These are phyloP conservation scores for Pelargonium citronellum DNA, from an alignment of 441 rosid species.

Conservation along the genomic window DNA sequence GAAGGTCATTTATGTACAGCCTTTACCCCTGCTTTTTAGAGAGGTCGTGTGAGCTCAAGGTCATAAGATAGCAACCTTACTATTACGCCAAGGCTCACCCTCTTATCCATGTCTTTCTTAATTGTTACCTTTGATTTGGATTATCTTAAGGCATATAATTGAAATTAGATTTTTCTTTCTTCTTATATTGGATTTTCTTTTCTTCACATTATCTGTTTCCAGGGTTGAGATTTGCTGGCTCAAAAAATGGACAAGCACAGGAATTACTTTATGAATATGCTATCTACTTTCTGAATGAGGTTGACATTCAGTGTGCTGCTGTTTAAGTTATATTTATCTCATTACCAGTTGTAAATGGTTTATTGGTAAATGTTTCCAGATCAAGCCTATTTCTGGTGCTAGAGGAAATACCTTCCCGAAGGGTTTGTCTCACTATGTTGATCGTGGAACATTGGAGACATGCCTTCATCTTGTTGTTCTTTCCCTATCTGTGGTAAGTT, in stretches of 20 bases:
- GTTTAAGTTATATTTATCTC: slow-evolving; percentile 15
- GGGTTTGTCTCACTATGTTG: slow-evolving; percentile 77
- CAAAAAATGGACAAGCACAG: slow-evolving; percentile 81
- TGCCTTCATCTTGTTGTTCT: slow-evolving; percentile 86
- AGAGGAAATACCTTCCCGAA: slow-evolving; percentile 51
- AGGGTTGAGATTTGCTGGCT: slow-evolving; percentile 94
- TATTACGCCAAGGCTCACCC: not conserved
- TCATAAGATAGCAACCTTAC: not conserved
- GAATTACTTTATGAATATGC: slow-evolving; percentile 81
- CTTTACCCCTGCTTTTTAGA: not conserved
- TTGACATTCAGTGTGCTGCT: slow-evolving; percentile 29
- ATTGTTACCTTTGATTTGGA: slow-evolving; percentile 3
- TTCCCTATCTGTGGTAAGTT: slow-evolving; percentile 78
- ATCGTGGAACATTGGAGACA: slow-evolving; percentile 87
- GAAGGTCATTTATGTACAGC: not conserved
- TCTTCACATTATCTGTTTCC: slow-evolving; percentile 26
- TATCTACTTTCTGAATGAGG: slow-evolving; percentile 85
- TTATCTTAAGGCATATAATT: not conserved
- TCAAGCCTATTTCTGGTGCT: slow-evolving; percentile 67
- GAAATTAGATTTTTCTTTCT: not conserved
- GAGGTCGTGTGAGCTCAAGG: not conserved
- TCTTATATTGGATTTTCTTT: not conserved
- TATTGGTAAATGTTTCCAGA: slow-evolving; percentile 43
- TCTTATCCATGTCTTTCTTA: not conserved
- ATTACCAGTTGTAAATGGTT: slow-evolving; percentile 20